A percentile compares a stretch with the other conserved stretches of the same genome.
phyloP scores from a whole-genome alignment of 768 basidiomycete genomes.

The Podaxis carcinomalis region DNA sequence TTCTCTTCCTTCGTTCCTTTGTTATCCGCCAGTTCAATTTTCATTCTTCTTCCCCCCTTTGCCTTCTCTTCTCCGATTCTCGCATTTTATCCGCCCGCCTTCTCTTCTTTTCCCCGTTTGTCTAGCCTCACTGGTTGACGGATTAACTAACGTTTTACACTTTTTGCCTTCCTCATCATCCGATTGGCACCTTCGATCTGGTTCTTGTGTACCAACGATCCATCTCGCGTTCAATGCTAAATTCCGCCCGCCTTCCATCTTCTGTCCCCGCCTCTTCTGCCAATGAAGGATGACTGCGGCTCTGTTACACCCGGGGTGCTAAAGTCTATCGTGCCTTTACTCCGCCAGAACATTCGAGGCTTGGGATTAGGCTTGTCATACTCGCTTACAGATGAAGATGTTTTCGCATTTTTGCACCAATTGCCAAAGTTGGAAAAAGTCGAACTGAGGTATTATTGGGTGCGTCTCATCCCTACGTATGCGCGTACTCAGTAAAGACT shows the following conservation, averaged over 20 bases:
- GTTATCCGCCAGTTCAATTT: background rate
- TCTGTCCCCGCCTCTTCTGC: background rate
- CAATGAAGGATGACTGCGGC: conserved; percentile 50
- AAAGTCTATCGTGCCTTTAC: conserved; percentile 34
- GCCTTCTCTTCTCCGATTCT: background rate
- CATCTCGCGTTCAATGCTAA: no score
- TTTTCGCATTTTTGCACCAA: conserved; percentile 42
- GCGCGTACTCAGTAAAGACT: background rate
- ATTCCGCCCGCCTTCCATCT: background rate
- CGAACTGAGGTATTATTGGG: conserved; percentile 49
- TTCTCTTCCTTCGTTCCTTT: background rate
- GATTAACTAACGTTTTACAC: background rate
- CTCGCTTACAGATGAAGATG: conserved; percentile 49
- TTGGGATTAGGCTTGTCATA: conserved; percentile 55
- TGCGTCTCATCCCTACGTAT: conserved; percentile 18
- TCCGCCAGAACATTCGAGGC: conserved; percentile 27
- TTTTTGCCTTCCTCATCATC: background rate
- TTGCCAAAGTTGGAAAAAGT: conserved; percentile 35
- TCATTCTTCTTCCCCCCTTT: background rate
- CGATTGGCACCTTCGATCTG: no score
- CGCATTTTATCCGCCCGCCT: background rate
- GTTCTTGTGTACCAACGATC: no score
- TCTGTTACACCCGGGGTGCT: conserved; percentile 62
- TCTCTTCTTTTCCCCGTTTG: background rate
- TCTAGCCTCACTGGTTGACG: background rate